These are phyloP conservation scores for Hypericum androsaemum DNA, from an alignment of 345 rosid species.

Conservation along the genomic window DNA sequence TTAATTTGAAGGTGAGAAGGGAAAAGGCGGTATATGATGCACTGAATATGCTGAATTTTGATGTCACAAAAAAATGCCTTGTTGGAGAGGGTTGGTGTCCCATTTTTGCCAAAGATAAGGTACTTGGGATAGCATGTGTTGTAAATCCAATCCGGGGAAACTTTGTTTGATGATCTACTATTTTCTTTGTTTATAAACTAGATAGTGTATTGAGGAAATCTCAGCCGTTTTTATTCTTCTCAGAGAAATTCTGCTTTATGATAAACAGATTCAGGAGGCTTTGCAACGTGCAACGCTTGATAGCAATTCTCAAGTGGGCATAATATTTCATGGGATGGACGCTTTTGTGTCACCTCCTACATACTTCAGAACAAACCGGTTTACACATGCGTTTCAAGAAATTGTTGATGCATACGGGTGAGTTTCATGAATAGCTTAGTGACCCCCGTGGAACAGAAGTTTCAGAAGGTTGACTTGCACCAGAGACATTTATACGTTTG, in stretches of 20 bases:
- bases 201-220: constrained; percentile 1
- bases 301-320: constrained; percentile 86
- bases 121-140: constrained; percentile 17
- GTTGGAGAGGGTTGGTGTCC: constrained; percentile 99
- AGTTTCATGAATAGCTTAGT: constrained; percentile 19
- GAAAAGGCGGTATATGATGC: constrained; percentile 89
- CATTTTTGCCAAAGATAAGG: constrained; percentile 77
- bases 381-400: constrained; percentile 91
- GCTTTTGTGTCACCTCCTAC: constrained; percentile 87
- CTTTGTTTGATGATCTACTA: not conserved
- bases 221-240: constrained; percentile 13
- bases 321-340: constrained; percentile 88
- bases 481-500: no score
- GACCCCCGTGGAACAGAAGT: no score
- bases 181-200: constrained; percentile 3
- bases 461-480: no score
- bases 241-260: constrained; percentile 12
- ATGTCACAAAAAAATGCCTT: constrained; percentile 94
- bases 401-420: constrained; percentile 98
- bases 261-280: constrained; percentile 76
- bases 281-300: constrained; percentile 88
- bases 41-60: constrained; percentile 88
- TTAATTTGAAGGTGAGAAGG: constrained; percentile 55
- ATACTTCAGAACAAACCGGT: constrained; percentile 72
- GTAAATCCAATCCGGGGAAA: no score